phyloP scores from a whole-genome alignment of 768 basidiomycete species.

The Macrocybe gigantea region DNA sequence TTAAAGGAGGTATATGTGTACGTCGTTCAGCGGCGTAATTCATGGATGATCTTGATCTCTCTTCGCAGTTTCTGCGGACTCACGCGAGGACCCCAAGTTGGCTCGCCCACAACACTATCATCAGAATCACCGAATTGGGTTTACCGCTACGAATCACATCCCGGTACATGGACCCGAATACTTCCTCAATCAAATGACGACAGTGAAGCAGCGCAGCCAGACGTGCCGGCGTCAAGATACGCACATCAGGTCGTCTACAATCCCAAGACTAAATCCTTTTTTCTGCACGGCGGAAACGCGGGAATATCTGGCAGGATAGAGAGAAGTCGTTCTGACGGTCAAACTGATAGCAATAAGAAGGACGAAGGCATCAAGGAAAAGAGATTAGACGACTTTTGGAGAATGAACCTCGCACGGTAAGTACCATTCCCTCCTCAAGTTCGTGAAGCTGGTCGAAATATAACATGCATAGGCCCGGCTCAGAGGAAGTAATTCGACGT shows the following conservation, averaged over 20 bases:
- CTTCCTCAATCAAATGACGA: slow-evolving; percentile 23
- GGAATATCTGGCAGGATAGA: slow-evolving; percentile 26
- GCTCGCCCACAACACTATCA: slow-evolving; percentile 33
- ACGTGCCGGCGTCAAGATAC: slow-evolving; percentile 56
- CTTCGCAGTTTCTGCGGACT: slow-evolving; percentile 56
- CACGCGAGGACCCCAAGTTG: slow-evolving; percentile 34
- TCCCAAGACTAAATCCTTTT: slow-evolving; percentile 45
- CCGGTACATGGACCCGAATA: slow-evolving; percentile 64
- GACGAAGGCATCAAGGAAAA: slow-evolving; percentile 30
- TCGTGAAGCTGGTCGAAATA: neutral
- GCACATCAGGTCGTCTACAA: slow-evolving; percentile 81
- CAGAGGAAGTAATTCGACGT: slow-evolving; percentile 58
- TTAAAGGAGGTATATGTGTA: slow-evolving; percentile 72
- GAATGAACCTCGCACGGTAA: slow-evolving; percentile 62
- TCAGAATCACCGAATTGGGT: slow-evolving; percentile 59
- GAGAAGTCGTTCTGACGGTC: slow-evolving; percentile 13
- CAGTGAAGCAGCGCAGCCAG: neutral
- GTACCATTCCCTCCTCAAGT: slow-evolving; percentile 9
- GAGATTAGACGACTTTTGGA: slow-evolving; percentile 76
- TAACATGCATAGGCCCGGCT: slow-evolving; percentile 39
- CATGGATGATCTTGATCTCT: neutral
- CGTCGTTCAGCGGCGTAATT: slow-evolving; percentile 14
- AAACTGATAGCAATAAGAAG: slow-evolving; percentile 11
- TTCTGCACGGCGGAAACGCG: slow-evolving; percentile 75
- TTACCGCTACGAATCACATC: slow-evolving; percentile 52